phyloP scores from a whole-genome alignment of 2,329 filamentous ascomycete genomes.

The Botryotinia globosa region DNA sequence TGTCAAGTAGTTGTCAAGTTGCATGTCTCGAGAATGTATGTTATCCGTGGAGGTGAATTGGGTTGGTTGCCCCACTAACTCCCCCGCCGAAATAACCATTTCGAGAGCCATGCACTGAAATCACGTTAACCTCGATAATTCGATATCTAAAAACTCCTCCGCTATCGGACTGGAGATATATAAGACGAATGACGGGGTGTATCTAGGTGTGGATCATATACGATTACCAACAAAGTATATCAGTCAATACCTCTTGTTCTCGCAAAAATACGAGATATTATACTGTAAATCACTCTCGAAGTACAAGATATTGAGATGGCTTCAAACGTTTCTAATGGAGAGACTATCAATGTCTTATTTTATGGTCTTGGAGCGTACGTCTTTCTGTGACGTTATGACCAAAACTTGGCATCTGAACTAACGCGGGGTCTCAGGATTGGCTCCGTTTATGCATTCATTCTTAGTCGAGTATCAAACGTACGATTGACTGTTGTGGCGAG shows the following conservation, averaged over 20 bases:
- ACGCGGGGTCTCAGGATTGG: conserved; percentile 45
- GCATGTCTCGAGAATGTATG: too few species aligned
- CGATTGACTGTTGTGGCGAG: conserved; percentile 59
- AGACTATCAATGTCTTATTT: conserved; percentile 7
- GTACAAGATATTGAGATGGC: background rate
- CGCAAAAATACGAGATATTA: background rate
- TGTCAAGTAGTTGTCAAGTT: too few species aligned
- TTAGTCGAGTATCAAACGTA: conserved; percentile 45
- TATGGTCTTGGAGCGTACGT: conserved; percentile 18
- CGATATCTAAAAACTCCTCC: too few species aligned
- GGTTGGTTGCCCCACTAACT: too few species aligned
- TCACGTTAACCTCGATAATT: too few species aligned
- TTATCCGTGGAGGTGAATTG: too few species aligned
- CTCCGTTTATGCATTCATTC: conserved; percentile 56
- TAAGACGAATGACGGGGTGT: too few species aligned
- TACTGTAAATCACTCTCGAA: background rate
- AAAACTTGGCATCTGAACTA: background rate
- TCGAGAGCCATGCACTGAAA: too few species aligned
- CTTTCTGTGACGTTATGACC: accelerated
- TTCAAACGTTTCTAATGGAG: background rate
- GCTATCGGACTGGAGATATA: too few species aligned
- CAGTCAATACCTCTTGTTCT: background rate
- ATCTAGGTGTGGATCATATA: background rate
- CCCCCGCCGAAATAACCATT: too few species aligned
- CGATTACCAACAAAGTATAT: background rate